Conservation (phyloP, 768 basidiomycete genomes). For the Cystofilobasidium ferigula region DNA sequence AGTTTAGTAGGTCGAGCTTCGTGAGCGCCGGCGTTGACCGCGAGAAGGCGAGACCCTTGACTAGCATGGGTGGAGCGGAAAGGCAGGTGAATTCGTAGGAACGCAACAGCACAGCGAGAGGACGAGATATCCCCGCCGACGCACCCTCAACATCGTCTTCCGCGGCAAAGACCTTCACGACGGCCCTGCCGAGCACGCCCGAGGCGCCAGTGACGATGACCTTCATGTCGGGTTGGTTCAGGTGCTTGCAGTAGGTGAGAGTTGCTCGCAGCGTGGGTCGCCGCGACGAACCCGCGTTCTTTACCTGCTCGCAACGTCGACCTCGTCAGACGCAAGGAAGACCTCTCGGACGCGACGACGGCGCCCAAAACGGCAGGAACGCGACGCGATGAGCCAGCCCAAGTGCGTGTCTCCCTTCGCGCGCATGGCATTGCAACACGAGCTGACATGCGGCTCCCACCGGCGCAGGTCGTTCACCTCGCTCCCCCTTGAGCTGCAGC, state of each 20-base stretch:
- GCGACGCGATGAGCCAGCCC: too few species aligned
- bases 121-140: constrained; percentile 9
- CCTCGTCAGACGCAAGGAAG: too few species aligned
- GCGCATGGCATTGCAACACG: too few species aligned
- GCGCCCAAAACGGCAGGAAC: too few species aligned
- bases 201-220: constrained; percentile 47
- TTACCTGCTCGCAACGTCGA: too few species aligned
- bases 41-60: constrained; percentile 63
- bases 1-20: constrained; percentile 60
- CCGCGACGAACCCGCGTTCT: too few species aligned
- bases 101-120: background rate
- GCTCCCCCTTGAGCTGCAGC: background rate
- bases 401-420: too few species aligned
- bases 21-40: constrained; percentile 46
- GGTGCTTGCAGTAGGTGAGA: too few species aligned
- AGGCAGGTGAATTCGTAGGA: background rate
- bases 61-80: constrained; percentile 36
- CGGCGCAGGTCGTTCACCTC: background rate
- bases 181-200: constrained; percentile 75
- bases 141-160: constrained; percentile 34
- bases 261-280: too few species aligned
- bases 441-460: background rate
- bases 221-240: constrained; percentile 20
- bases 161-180: constrained; percentile 54
- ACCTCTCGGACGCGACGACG: too few species aligned